Conservation (phyloP, 2,329 filamentous ascomycete species). For the Ophiostoma sp. region DNA sequence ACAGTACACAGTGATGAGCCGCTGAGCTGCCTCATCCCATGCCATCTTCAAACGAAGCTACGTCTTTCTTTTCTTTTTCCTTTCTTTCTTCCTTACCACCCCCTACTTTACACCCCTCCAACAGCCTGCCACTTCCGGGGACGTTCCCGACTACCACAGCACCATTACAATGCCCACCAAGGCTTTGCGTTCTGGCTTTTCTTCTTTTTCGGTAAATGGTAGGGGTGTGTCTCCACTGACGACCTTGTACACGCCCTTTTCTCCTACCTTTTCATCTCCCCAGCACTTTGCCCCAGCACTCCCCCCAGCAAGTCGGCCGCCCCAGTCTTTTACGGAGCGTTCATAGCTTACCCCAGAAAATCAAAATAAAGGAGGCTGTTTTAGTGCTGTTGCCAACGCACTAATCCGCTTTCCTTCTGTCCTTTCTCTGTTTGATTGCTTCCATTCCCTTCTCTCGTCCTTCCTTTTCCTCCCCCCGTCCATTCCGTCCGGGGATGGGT, state of each 20-base stretch:
- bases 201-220: conserved; percentile 1
- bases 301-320: neutral
- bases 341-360: conserved; percentile 23
- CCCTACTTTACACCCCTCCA: neutral
- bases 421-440: neutral
- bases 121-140: conserved; percentile 7
- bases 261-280: neutral
- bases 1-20: neutral
- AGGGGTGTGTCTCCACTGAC: neutral
- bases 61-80: neutral
- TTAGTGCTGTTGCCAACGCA: neutral
- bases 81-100: neutral
- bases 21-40: conserved; percentile 9
- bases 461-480: conserved; percentile 2
- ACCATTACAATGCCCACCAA: neutral
- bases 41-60: neutral
- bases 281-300: neutral
- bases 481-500: neutral
- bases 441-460: conserved; percentile 10
- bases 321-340: conserved; percentile 9
- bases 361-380: conserved; percentile 11
- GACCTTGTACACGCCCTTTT: neutral
- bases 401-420: neutral
- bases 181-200: neutral
- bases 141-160: conserved; percentile 20